Conservation (phyloP, 495 filamentous ascomycete genomes). For the Evernia prunastri region DNA sequence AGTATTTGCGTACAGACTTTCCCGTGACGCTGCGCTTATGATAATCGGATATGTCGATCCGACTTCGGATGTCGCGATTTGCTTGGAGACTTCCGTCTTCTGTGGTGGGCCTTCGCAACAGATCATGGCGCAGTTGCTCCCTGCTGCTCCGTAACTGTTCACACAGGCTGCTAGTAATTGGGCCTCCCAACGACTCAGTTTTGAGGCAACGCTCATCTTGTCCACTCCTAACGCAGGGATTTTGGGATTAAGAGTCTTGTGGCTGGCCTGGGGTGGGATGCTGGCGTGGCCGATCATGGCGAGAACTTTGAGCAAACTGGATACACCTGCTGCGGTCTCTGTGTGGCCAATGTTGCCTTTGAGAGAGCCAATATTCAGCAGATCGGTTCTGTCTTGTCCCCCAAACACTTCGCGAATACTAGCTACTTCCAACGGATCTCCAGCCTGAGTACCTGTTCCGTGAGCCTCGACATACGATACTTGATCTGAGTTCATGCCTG, state of each 20-base stretch:
- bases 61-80: conserved; percentile 2
- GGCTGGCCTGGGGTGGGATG: conserved; percentile 39
- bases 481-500: conserved; percentile 20
- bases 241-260: conserved; percentile 38
- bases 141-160: conserved; percentile 45
- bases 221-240: conserved; percentile 23
- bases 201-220: conserved; percentile 38
- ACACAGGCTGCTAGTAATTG: conserved; percentile 31
- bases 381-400: conserved; percentile 39
- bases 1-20: conserved; percentile 22
- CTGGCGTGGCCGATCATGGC: conserved; percentile 30
- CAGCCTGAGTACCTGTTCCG: conserved; percentile 31
- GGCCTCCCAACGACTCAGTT: conserved; percentile 22
- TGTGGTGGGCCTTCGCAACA: conserved; percentile 11
- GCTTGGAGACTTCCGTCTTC: conserved; percentile 7
- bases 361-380: conserved; percentile 32
- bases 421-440: conserved; percentile 36
- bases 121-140: conserved; percentile 36
- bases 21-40: conserved; percentile 20
- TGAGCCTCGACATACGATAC: conserved; percentile 34
- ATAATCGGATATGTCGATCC: conserved; percentile 19
- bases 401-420: conserved; percentile 37
- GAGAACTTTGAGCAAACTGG: conserved; percentile 33
- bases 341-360: conserved; percentile 41
- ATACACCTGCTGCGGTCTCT: conserved; percentile 33